A percentile compares a stretch with the other conserved stretches of the same genome.
phyloP scores from a whole-genome alignment of 768 basidiomycete species.

The Mycena crocata region DNA sequence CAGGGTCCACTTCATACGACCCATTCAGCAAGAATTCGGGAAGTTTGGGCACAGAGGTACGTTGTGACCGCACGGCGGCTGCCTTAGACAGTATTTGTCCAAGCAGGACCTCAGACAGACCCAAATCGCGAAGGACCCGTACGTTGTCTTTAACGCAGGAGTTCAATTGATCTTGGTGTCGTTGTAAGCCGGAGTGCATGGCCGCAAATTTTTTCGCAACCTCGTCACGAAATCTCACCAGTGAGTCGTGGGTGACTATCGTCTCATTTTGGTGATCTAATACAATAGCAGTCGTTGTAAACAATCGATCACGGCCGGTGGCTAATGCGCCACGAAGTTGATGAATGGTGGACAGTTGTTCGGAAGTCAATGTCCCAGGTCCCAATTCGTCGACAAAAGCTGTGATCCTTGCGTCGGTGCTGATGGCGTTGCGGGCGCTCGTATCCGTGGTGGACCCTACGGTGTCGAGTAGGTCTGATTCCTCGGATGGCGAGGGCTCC shows the following conservation, averaged over 20 bases:
- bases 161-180: background rate
- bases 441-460: no score
- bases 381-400: background rate
- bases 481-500: background rate
- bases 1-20: no score
- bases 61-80: background rate
- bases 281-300: background rate
- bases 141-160: background rate
- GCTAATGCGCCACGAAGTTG: background rate
- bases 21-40: no score
- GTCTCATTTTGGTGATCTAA: background rate
- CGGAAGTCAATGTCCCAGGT: background rate
- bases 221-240: background rate
- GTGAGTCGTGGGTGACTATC: background rate
- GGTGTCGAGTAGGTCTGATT: no score
- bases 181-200: background rate
- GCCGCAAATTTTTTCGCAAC: background rate
- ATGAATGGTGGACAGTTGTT: background rate
- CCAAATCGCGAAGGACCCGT: background rate
- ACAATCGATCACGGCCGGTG: background rate
- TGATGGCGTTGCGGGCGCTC: no score
- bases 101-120: background rate
- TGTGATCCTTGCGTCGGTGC: background rate
- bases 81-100: background rate
- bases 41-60: background rate